Conservation (phyloP, 2,329 filamentous ascomycete species). For the Trichoderma koningiopsis region DNA sequence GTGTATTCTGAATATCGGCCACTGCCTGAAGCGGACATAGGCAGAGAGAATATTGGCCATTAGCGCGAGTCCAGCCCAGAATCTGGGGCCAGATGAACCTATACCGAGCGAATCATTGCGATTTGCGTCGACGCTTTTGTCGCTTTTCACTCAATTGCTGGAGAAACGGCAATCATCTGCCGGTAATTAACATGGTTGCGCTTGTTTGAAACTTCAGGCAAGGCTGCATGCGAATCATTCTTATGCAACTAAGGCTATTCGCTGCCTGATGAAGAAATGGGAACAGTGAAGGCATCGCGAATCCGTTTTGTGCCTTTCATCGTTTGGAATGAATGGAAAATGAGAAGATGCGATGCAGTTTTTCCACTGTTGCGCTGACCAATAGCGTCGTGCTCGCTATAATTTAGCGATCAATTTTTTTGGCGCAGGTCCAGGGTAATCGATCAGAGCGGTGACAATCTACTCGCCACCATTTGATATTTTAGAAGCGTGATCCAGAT, state of each 20-base stretch:
- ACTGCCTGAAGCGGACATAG: constrained; percentile 9
- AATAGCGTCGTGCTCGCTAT: neutral
- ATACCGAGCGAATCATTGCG: constrained; percentile 1
- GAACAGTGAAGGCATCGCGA: neutral
- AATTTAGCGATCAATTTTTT: neutral
- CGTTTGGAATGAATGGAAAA: neutral
- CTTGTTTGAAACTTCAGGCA: neutral
- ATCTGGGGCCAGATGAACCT: neutral
- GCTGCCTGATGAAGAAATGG: neutral
- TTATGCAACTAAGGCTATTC: neutral
- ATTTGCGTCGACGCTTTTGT: neutral
- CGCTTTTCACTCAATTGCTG: neutral
- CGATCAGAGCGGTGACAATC: too few relatives aligned
- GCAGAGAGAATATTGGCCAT: neutral
- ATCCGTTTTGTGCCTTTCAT: neutral
- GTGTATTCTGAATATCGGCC: neutral
- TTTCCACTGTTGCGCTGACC: neutral
- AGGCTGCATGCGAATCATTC: neutral
- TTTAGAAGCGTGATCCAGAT: too few relatives aligned
- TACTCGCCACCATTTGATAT: too few relatives aligned
- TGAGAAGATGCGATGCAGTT: neutral
- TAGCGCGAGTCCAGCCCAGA: neutral
- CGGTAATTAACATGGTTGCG: neutral
- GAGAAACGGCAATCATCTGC: neutral
- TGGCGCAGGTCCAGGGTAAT: neutral